These are phyloP conservation scores for Sutorius australiensis DNA, from an alignment of 768 basidiomycete genomes.

Conservation along the genomic window DNA sequence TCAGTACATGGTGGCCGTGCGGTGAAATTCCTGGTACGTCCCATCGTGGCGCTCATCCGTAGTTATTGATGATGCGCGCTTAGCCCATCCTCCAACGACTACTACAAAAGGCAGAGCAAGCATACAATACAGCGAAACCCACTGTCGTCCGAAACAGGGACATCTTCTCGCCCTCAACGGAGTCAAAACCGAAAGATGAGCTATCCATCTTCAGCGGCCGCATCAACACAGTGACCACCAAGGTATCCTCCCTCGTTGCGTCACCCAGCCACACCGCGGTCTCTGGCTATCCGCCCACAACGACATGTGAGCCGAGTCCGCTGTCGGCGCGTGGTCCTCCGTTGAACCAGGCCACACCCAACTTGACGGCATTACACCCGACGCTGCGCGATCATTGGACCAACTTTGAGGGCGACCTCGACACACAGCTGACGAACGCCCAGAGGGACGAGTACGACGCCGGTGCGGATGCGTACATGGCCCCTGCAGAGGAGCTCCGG, in stretches of 20 bases:
- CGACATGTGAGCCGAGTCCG: constrained; percentile 28
- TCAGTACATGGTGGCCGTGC: constrained; percentile 61
- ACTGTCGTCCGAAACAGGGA: constrained; percentile 43
- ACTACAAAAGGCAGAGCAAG: constrained; percentile 55
- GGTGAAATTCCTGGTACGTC: constrained; percentile 62
- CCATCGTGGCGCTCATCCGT: neutral
- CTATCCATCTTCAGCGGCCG: constrained; percentile 74
- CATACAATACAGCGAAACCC: constrained; percentile 46
- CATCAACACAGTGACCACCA: constrained; percentile 59
- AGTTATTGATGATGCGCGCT: constrained; percentile 3
- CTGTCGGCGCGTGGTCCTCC: constrained; percentile 31
- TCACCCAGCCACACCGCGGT: constrained; percentile 8
- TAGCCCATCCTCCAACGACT: constrained; percentile 67
- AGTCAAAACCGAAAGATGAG: constrained; percentile 56
- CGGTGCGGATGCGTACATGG: constrained; percentile 20
- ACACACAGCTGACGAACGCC: constrained; percentile 43
- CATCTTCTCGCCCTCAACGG: constrained; percentile 53
- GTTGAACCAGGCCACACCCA: constrained; percentile 12
- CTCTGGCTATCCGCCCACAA: constrained; percentile 1
- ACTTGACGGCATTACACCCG: constrained; percentile 51
- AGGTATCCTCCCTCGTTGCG: constrained; percentile 27
- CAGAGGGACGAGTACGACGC: constrained; percentile 24
- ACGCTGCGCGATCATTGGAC: constrained; percentile 52
- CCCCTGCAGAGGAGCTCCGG: constrained; percentile 1
- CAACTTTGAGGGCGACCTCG: constrained; percentile 53